Conservation (phyloP, 2,329 filamentous ascomycete species). For the Fusarium vanettenii region DNA sequence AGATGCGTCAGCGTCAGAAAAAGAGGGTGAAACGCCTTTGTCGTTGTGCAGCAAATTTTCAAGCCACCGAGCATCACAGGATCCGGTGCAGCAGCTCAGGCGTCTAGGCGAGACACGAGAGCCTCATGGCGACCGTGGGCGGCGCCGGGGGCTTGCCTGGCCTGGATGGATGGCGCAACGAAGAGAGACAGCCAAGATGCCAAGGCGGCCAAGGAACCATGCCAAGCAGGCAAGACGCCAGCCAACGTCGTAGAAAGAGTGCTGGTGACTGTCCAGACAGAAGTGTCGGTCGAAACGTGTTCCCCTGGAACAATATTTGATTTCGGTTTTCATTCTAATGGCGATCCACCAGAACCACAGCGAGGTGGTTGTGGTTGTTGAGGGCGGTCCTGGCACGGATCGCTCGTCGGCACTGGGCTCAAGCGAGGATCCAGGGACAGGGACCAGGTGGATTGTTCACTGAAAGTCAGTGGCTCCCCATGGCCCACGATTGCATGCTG, state of each 20-base stretch:
- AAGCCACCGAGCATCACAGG: constrained; percentile 8
- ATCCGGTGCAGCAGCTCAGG: constrained; percentile 1
- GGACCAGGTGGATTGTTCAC: constrained; percentile 37
- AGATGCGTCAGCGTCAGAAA: constrained; percentile 4
- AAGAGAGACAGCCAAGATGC: constrained; percentile 11
- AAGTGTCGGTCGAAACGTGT: constrained; percentile 36
- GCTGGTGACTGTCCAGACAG: constrained; percentile 14
- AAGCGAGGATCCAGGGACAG: constrained; percentile 37
- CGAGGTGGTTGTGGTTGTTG: constrained; percentile 40
- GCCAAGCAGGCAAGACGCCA: constrained; percentile 5
- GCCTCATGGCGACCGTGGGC: constrained; percentile 22
- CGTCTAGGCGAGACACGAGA: constrained; percentile 22
- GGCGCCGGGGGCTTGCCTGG: constrained; percentile 2
- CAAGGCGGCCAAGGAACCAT: constrained; percentile 15
- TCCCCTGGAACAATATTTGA: constrained; percentile 35
- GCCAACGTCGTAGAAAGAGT: constrained; percentile 10
- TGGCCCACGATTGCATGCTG: constrained; percentile 20
- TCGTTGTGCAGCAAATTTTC: constrained; percentile 2
- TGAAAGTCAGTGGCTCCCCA: constrained; percentile 22
- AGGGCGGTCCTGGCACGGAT: constrained; percentile 36
- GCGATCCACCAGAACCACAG: constrained; percentile 38
- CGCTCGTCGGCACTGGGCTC: constrained; percentile 39
- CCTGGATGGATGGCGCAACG: neutral
- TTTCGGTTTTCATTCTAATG: constrained; percentile 35
- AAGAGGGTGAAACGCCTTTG: constrained; percentile 16